Conservation (phyloP, 2,329 filamentous ascomycete genomes). For the Botrytis fabae region DNA sequence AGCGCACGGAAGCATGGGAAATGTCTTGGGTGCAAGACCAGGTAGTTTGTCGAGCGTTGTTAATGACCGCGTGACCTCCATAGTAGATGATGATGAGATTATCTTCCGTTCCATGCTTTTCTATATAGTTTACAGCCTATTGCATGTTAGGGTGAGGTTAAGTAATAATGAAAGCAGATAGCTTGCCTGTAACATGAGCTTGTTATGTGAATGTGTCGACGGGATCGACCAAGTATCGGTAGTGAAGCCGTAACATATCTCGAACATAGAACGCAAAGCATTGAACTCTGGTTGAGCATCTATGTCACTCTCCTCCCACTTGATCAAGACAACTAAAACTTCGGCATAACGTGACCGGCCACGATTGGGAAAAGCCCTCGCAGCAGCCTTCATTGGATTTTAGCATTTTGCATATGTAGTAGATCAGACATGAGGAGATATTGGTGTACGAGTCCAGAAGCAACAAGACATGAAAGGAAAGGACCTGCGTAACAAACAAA, state of each 20-base stretch:
- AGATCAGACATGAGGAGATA: slow-evolving; percentile 14
- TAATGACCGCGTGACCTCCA: slow-evolving; percentile 32
- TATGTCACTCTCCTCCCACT: slow-evolving; percentile 34
- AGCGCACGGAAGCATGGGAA: slow-evolving; percentile 28
- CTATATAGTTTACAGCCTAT: slow-evolving; percentile 30
- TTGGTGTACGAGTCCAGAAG: neutral
- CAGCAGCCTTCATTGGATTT: slow-evolving; percentile 29
- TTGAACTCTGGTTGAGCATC: slow-evolving; percentile 29
- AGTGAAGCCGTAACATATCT: slow-evolving; percentile 30
- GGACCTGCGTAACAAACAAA: neutral
- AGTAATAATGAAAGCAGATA: neutral
- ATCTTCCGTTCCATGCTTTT: slow-evolving; percentile 28
- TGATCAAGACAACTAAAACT: slow-evolving; percentile 31
- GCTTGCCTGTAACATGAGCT: slow-evolving; percentile 32
- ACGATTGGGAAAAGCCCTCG: slow-evolving; percentile 32
- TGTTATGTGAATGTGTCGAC: slow-evolving; percentile 30
- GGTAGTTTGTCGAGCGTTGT: slow-evolving; percentile 28
- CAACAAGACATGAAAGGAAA: slow-evolving; percentile 6
- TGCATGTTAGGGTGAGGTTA: slow-evolving; percentile 10
- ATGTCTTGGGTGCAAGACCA: slow-evolving; percentile 28
- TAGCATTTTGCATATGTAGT: slow-evolving; percentile 22
- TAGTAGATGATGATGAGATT: slow-evolving; percentile 35
- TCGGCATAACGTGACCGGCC: slow-evolving; percentile 32
- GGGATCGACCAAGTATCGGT: slow-evolving; percentile 35
- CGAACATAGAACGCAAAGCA: slow-evolving; percentile 30